Evolutionary conservation across 164 flowering plant genomes (phyloP).

Genomic region (Chloranthus sessilifolius): DNA sequence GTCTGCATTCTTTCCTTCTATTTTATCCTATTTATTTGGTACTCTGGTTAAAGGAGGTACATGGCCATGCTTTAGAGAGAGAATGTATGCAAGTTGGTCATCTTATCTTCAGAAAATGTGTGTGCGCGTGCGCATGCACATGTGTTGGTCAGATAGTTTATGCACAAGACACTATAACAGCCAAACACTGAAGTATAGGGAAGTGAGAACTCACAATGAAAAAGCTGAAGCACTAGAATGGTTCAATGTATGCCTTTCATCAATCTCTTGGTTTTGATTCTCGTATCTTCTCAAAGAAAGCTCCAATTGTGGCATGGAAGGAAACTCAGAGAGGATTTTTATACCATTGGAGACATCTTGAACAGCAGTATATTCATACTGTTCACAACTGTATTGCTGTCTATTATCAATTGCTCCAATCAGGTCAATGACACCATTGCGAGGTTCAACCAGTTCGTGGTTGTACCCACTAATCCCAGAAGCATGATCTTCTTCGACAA

Average conservation of each 20-base stretch:
- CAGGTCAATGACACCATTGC: slow-evolving; percentile 59
- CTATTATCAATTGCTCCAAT: slow-evolving; percentile 51
- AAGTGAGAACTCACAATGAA: slow-evolving; percentile 26
- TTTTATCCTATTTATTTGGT: too few relatives aligned
- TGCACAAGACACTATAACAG: too few relatives aligned
- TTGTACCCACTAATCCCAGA: slow-evolving; percentile 21
- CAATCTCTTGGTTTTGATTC: slow-evolving; percentile 27
- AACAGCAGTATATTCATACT: slow-evolving; percentile 1
- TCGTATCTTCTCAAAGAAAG: slow-evolving; percentile 59
- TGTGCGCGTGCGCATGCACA: too few relatives aligned
- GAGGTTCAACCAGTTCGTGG: slow-evolving; percentile 17
- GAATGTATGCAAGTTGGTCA: too few relatives aligned
- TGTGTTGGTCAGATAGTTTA: too few relatives aligned
- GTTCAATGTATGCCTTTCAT: slow-evolving; percentile 41
- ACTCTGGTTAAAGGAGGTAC: too few relatives aligned
- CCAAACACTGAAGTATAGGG: background rate
- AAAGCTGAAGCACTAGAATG: slow-evolving; percentile 85
- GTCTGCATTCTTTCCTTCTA: too few relatives aligned
- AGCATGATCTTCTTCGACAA: slow-evolving; percentile 3
- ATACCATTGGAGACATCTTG: slow-evolving; percentile 16
- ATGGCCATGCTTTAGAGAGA: too few relatives aligned
- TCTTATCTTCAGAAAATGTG: too few relatives aligned
- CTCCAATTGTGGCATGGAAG: slow-evolving; percentile 37
- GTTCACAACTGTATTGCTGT: slow-evolving; percentile 1
- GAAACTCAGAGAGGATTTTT: slow-evolving; percentile 23